A percentile compares a stretch with the other conserved stretches of the same genome.
Evolutionary conservation across 2,329 filamentous ascomycete genomes (phyloP).

Genomic region (Botryotinia calthae): DNA sequence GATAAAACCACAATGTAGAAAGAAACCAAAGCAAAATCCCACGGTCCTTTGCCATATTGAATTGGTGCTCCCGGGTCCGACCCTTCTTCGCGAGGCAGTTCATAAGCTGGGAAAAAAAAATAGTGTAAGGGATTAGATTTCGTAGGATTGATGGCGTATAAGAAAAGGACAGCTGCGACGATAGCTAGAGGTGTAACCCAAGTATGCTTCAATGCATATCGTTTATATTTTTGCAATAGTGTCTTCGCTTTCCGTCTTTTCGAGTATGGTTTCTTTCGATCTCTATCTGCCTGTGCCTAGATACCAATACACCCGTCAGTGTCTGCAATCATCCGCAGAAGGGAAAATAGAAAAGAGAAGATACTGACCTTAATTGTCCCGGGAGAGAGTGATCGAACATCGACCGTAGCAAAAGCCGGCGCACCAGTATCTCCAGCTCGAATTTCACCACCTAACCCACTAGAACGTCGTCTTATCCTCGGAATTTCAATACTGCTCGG

Average conservation of each 20-base stretch:
- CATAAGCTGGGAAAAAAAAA: conserved; percentile 89
- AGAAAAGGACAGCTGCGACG: conserved; percentile 57
- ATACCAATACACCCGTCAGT: background rate
- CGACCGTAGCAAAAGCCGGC: conserved; percentile 48
- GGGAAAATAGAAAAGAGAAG: background rate
- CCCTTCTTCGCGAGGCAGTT: conserved; percentile 52
- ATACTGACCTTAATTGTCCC: conserved; percentile 31
- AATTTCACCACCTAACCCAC: conserved; percentile 50
- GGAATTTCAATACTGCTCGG: conserved; percentile 28
- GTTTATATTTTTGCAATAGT: conserved; percentile 48
- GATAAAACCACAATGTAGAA: conserved; percentile 89
- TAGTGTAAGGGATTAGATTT: conserved; percentile 74
- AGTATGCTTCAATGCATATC: conserved; percentile 53
- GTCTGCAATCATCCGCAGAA: background rate
- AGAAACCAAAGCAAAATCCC: conserved; percentile 79
- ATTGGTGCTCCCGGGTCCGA: conserved; percentile 45
- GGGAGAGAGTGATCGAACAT: conserved; percentile 34
- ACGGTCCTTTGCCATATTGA: conserved; percentile 83
- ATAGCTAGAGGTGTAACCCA: conserved; percentile 66
- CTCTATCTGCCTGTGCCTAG: conserved; percentile 34
- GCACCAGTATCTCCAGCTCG: conserved; percentile 50
- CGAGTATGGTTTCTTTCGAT: conserved; percentile 38
- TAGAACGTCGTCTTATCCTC: conserved; percentile 45
- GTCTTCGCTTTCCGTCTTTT: conserved; percentile 39
- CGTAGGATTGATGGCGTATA: conserved; percentile 73